Base-by-base conservation (phyloP, 331 rosid species). In the Quercus phellos region DNA sequence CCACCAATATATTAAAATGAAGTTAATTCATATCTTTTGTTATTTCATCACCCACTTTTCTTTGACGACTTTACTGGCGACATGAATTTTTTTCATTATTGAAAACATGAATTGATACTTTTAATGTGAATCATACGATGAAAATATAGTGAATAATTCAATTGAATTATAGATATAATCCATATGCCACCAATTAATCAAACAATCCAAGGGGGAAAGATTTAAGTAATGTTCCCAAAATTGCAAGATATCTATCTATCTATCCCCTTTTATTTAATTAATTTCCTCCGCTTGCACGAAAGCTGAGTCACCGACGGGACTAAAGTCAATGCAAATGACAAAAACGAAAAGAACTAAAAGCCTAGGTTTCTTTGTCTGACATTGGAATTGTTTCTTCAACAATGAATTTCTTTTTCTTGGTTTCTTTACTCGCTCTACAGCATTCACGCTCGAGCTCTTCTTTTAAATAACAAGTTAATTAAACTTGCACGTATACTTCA, bases 321-420 rank as follows among this genome's bases (percentile, higher is more conserved):
- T 77, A 69, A 78, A 72, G 90, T 82, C 87, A 74, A 73, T 58
- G 75, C 26, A 83, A 77, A 79, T 68, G 86, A 81, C 84, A 80
- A 82, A 72, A 72, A 63, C 73, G 22, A 54, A 55, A 72, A 50
- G 51, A 51, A 64, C 21, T 22, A n/a, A 10, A 55, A 30, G 38
- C 16, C n/a, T 4, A 18, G 6, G 59, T 68, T 13, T 51, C 42
- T 74, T 46, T 74, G 67, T 73, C 81, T 64, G 1, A 0, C 2
- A 12, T 75, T 30, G 55, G 55, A 72, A 50, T 7, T 19, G 60
- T 38, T 21, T 59, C 35, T 18, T 24, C 76, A 74, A 54, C 18
- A 68, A 67, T 46, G 26, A 75, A 70, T 74, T 55, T 16, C 30
- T 77, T 67, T 55, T 53, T 29, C 14, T 55, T 19, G 38, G 29